Base-by-base conservation (phyloP, 768 basidiomycete species). In the Lentinula raphanica region DNA sequence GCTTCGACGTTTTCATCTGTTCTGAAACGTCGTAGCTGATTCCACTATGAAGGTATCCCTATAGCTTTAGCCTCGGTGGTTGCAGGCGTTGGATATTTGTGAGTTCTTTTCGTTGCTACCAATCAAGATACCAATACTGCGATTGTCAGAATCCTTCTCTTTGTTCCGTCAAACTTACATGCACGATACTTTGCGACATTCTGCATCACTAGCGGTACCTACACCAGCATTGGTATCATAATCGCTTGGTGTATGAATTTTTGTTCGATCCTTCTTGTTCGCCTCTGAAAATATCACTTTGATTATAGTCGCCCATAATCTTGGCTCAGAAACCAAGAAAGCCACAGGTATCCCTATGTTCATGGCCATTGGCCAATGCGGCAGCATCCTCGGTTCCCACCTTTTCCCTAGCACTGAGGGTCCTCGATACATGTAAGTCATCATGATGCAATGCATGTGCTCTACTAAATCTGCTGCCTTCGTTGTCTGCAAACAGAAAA, bases 141-240 rank as follows among this genome's bases (percentile, higher is more conserved):
- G n/a, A 19, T 29, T 25, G 25, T 5, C 59, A 86, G 83, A 31
- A 67, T 91, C 27, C 75, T 92, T 21, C 68, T 88, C 13, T 71
- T 77, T 2, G 81, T 85, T 0, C 74, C 69, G 1, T 59, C 70
- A 23, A 86, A 88, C 65, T 71, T 75, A 13, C 83, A 82, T 35
- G 87, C 77, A n/a, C 78, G 83, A 23, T 92, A 91, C 64, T 92
- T 92, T 64, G 86, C 88, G 11, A 84, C 83, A 11, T 90, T 90
- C 70, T 88, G 86, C 61, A 85, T 92, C 61, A 86, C 85, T 0
- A 80, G 83, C 54, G 88, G 88, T 38, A 91, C 88, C 1, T 92
- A 91, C 62, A 86, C 88, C 0, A 80, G 82, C 1, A 90, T 91
- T 61, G 89, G 87, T 1, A 69, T 89, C 5, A 79, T 82, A 38